Evolutionary conservation across 352 stramenopile genomes (phyloP).

Genomic region (Phytophthora brassicae): DNA sequence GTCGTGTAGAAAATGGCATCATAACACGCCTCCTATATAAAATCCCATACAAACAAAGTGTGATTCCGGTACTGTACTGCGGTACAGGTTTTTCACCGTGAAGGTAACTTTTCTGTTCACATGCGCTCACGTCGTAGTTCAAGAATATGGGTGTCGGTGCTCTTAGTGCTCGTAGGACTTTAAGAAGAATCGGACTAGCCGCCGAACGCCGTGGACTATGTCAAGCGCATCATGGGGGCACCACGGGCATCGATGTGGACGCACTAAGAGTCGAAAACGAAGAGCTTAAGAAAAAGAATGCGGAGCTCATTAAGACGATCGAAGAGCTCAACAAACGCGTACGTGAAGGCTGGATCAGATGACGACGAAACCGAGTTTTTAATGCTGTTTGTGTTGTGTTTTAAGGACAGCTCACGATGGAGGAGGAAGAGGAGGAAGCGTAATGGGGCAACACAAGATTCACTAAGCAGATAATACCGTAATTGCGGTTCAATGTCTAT

Average conservation of each 20-base stretch:
- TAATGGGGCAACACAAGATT: constrained; percentile 1
- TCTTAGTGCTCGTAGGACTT: constrained; percentile 94
- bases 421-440: constrained; percentile 62
- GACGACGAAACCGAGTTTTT: not conserved
- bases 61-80: no score
- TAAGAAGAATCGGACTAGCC: constrained; percentile 97
- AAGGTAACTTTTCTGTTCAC: no score
- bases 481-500: no score
- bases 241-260: constrained; percentile 91
- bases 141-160: no score
- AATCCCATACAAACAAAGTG: no score
- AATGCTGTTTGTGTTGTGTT: constrained; percentile 6
- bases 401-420: constrained; percentile 50
- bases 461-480: constrained; percentile 7
- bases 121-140: no score
- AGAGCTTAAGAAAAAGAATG: constrained; percentile 92
- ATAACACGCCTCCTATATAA: no score
- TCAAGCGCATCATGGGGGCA: constrained; percentile 95
- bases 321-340: constrained; percentile 91
- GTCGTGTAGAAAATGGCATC: no score
- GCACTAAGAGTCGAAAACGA: constrained; percentile 88
- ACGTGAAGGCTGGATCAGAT: constrained; percentile 12
- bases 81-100: no score
- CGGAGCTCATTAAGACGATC: constrained; percentile 88
- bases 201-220: constrained; percentile 96